Evolutionary conservation across 2,329 filamentous ascomycete species (phyloP), one percentile per base, ranked within the genome.

Genomic region (Cytospora mali): DNA sequence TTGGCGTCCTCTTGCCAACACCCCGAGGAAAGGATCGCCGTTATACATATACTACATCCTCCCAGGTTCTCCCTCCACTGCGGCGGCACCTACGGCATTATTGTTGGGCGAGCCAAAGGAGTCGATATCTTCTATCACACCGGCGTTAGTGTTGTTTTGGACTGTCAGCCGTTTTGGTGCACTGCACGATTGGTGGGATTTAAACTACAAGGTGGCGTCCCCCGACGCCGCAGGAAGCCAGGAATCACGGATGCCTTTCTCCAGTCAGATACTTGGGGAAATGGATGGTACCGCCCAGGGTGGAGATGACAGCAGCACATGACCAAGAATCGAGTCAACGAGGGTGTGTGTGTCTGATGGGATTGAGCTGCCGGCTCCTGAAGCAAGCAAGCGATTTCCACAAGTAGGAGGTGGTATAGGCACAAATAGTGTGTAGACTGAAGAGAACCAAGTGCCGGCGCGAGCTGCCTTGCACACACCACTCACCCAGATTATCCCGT

Each of bases 261-360:
- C 35, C 57, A 59, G 33, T 59, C 49, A 59, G n/a, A 39, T 59
- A n/a, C 18, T 50, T 50, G 46, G 57, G n/a, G n/a, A n/a, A n/a
- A n/a, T n/a, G n/a, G n/a, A n/a, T n/a, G n/a, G 49, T 39, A 7
- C 46, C 49, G 50, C 57, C 33, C 4, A 48, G 2, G 31, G 7
- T 25, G 57, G 57, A n/a, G 52, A 33, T 33, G 3, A 18, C 1
- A 13, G 18, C 13, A 33, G 33, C 49, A 59, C 57, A 53, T 53
- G 57, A 59, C 53, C 29, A 49, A 51, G 46, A 53, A 33, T 39
- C 49, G 33, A 50, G 42, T 49, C 33, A 49, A 53, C 18, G 21
- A 51, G 16, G 27, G 46, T 23, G 46, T 49, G 55, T 35, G 16
- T 49, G 33, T 33, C 9, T 13, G 18, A 35, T n/a, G n/a, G n/a